Percentiles rank a stretch among this genome's conserved stretches.
Conservation (phyloP, 176 grass and related monocot genomes). For the Raddia distichophylla region DNA sequence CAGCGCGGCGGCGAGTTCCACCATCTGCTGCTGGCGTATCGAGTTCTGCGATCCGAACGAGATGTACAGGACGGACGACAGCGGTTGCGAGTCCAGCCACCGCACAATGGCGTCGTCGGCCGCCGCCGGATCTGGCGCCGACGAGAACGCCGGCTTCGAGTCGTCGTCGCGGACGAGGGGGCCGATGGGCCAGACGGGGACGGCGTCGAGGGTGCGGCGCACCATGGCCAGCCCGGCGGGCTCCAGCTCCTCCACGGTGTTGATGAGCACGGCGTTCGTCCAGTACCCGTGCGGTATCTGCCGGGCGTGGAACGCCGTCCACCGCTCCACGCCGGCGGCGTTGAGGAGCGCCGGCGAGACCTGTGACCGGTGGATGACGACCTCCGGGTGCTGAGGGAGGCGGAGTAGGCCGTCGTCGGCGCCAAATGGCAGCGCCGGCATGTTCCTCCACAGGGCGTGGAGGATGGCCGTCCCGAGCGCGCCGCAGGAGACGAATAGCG, state of each 20-base stretch:
- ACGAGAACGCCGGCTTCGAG: no score
- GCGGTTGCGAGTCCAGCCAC: constrained; percentile 28
- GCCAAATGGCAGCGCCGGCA: not conserved
- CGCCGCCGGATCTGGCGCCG: no score
- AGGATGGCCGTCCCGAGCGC: constrained; percentile 34
- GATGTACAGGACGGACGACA: constrained; percentile 31
- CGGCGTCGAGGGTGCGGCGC: not conserved
- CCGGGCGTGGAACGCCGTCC: not conserved
- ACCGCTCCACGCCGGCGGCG: no score
- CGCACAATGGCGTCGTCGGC: not conserved
- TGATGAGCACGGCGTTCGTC: constrained; percentile 31
- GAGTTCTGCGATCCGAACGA: constrained; percentile 41
- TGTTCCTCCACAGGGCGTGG: not conserved
- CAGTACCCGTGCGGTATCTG: not conserved
- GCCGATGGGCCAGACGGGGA: constrained; percentile 42
- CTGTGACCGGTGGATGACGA: constrained; percentile 32
- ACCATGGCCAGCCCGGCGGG: constrained; percentile 31
- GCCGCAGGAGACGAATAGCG: constrained; percentile 33
- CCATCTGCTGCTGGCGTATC: constrained; percentile 21
- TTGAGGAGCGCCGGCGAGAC: not conserved
- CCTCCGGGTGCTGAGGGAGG: constrained; percentile 19
- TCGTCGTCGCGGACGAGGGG: constrained; percentile 4
- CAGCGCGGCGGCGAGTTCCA: constrained; percentile 21
- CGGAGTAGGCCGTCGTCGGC: not conserved
- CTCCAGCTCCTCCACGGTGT: constrained; percentile 42